These are phyloP conservation scores for Fraxinus paxiana DNA, from an alignment of 305 asterid genomes.

Conservation along the genomic window DNA sequence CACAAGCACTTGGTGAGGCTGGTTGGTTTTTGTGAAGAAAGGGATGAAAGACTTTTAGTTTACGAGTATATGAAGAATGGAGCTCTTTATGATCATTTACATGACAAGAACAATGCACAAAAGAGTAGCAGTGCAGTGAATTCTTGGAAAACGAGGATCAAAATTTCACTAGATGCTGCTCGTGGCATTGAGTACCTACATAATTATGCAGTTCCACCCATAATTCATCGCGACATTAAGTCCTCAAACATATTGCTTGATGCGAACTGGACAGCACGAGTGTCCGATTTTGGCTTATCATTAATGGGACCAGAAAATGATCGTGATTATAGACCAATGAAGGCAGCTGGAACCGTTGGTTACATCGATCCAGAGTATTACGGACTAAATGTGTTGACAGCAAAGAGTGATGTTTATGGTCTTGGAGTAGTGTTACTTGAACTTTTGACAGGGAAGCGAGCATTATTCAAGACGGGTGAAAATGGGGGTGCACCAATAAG, in stretches of 20 bases:
- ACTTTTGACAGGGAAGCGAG: conserved; percentile 74
- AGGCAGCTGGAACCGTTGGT: conserved; percentile 85
- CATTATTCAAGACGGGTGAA: conserved; percentile 55
- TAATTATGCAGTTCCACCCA: conserved; percentile 79
- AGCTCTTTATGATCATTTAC: conserved; percentile 72
- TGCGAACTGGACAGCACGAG: conserved; percentile 60
- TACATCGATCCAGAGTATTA: conserved; percentile 85
- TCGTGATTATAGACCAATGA: conserved; percentile 43
- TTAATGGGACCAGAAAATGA: conserved; percentile 56
- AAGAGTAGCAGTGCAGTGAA: conserved; percentile 52
- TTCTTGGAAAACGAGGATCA: conserved; percentile 85
- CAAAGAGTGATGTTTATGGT: conserved; percentile 85
- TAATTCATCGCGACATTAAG: conserved; percentile 80
- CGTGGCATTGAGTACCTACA: conserved; percentile 89
- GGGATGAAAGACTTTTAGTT: conserved; percentile 73
- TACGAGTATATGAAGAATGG: conserved; percentile 90
- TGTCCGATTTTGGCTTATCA: conserved; percentile 81
- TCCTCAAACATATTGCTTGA: conserved; percentile 75
- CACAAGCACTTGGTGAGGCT: conserved; percentile 88
- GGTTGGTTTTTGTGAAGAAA: conserved; percentile 73
- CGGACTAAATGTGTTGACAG: conserved; percentile 68
- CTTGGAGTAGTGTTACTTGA: conserved; percentile 76
- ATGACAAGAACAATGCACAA: conserved; percentile 52
- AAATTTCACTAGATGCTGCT: conserved; percentile 66
- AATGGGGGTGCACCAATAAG: conserved; percentile 49